Evolutionary conservation across 306 rosid species (phyloP).

Genomic region (Castanea crenata): DNA sequence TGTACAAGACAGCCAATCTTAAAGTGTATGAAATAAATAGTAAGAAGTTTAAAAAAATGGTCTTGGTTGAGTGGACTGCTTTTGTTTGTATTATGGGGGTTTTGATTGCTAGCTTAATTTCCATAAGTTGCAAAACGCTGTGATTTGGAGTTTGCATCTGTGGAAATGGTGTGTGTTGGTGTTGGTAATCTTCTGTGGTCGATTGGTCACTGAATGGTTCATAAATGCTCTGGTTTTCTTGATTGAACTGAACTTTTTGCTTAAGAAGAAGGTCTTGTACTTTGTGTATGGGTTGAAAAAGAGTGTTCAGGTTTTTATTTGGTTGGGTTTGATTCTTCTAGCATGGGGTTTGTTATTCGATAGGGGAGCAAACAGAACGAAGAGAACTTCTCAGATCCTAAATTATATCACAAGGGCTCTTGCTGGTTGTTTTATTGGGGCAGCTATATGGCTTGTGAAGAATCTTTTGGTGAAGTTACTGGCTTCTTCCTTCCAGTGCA

Average conservation of each 20-base stretch:
- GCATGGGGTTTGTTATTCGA: constrained; percentile 69
- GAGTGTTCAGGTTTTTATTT: constrained; percentile 67
- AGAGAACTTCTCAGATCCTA: constrained; percentile 34
- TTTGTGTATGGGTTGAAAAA: constrained; percentile 74
- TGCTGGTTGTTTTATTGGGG: constrained; percentile 59
- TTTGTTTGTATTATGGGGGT: constrained; percentile 46
- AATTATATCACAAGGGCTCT: constrained; percentile 57
- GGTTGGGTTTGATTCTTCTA: constrained; percentile 65
- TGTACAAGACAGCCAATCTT: constrained; percentile 55
- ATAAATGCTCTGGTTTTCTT: constrained; percentile 59
- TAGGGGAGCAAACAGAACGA: constrained; percentile 41
- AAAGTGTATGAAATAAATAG: constrained; percentile 40
- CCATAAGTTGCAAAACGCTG: constrained; percentile 20
- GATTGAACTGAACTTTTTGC: constrained; percentile 65
- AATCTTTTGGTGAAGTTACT: constrained; percentile 61
- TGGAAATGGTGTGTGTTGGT: constrained; percentile 77
- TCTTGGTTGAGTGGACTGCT: constrained; percentile 41
- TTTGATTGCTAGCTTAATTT: constrained; percentile 43
- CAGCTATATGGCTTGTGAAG: constrained; percentile 67
- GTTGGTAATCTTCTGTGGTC: constrained; percentile 63
- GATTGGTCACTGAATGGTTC: constrained; percentile 67
- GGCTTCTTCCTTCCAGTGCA: constrained; percentile 63
- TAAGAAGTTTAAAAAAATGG: constrained; percentile 35
- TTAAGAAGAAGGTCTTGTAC: constrained; percentile 75
- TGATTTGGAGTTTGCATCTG: constrained; percentile 54